Evolutionary conservation across 192 early-diverging fungal genomes (phyloP).

Genomic region (Helicostylum pulchrum): DNA sequence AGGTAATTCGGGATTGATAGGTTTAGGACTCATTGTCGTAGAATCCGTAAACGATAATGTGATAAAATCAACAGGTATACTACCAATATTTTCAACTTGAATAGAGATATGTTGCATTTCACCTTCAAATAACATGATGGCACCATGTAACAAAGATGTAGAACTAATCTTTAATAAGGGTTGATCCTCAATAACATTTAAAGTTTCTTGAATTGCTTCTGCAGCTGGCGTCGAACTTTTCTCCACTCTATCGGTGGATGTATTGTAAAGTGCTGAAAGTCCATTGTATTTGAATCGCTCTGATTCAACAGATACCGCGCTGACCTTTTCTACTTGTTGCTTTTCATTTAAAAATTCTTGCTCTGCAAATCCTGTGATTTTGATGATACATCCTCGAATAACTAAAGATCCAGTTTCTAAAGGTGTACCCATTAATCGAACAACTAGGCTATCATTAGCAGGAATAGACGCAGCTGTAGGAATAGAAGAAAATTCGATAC

Average conservation of each 20-base stretch:
- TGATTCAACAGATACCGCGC: slow-evolving; percentile 4
- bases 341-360: slow-evolving; percentile 51
- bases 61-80: slow-evolving; percentile 65
- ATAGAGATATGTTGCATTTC: slow-evolving; percentile 60
- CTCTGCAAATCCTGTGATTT: slow-evolving; percentile 53
- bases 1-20: slow-evolving; percentile 41
- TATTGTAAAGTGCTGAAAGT: neutral
- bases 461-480: slow-evolving; percentile 61
- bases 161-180: slow-evolving; percentile 67
- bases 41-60: slow-evolving; percentile 54
- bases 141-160: slow-evolving; percentile 56
- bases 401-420: slow-evolving; percentile 54
- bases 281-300: slow-evolving; percentile 6
- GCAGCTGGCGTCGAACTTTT: neutral
- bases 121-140: slow-evolving; percentile 81
- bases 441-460: slow-evolving; percentile 51
- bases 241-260: neutral
- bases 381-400: slow-evolving; percentile 60
- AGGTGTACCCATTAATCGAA: slow-evolving; percentile 66
- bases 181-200: slow-evolving; percentile 59
- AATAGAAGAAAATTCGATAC: slow-evolving; percentile 55
- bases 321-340: neutral
- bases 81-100: slow-evolving; percentile 75
- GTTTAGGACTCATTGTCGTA: slow-evolving; percentile 34
- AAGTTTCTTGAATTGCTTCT: neutral